Conservation (phyloP, 352 stramenopile species). For the Globisporangium carolinianum region DNA sequence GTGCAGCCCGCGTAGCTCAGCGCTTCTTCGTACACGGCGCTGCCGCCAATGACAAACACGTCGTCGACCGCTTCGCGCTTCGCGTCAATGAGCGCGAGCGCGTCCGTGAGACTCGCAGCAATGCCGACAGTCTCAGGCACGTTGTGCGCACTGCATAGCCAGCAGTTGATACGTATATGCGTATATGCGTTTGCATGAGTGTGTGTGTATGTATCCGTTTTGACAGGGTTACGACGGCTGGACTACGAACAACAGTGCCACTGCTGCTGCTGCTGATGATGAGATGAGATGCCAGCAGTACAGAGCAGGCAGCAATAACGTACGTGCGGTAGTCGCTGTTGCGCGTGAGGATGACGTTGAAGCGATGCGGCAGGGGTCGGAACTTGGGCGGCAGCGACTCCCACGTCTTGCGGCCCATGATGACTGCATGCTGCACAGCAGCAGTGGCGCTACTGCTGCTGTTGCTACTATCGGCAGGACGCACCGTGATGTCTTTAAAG, state of each 20-base stretch:
- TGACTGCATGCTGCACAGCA: conserved; percentile 94
- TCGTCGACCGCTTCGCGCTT: conserved; percentile 76
- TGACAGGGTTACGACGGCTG: no score
- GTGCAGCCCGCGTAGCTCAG: conserved; percentile 79
- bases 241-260: no score
- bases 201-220: no score
- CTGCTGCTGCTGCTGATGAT: no score
- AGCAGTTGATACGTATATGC: no score
- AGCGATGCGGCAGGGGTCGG: conserved; percentile 90
- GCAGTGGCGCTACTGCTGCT: conserved; percentile 6
- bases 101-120: conserved; percentile 86
- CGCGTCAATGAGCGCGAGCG: conserved; percentile 76
- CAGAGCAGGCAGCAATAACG: no score
- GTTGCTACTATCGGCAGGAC: conserved; percentile 5
- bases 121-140: conserved; percentile 82
- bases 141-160: conserved; percentile 13
- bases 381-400: conserved; percentile 96
- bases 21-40: conserved; percentile 92
- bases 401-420: conserved; percentile 99
- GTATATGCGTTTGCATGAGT: no score
- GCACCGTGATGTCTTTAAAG: conserved; percentile 92
- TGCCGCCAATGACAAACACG: conserved; percentile 97
- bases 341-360: conserved; percentile 95
- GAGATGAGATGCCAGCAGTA: no score
- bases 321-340: conserved; percentile 58